Percentiles rank a stretch among this genome's conserved stretches.
These are phyloP conservation scores for Chaetomiaceae sp. DNA, from an alignment of 2,329 filamentous ascomycete genomes.

Conservation along the genomic window DNA sequence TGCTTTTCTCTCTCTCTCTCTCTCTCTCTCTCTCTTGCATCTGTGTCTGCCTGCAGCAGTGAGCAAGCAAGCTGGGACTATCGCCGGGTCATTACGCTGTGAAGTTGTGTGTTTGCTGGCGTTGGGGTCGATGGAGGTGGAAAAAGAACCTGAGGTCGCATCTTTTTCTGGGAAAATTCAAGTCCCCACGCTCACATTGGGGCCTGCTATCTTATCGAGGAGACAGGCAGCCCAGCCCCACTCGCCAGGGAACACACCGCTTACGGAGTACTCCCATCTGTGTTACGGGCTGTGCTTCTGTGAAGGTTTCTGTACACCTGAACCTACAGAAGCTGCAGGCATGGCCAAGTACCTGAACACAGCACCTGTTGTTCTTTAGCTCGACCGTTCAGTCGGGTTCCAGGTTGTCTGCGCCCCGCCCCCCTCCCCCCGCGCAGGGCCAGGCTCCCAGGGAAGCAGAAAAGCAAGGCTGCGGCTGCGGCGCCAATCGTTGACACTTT, in stretches of 20 bases:
- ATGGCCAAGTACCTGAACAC: no score
- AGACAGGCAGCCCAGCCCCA: no score
- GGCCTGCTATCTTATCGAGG: slow-evolving; percentile 18
- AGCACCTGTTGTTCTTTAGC: no score
- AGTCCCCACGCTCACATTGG: slow-evolving; percentile 1
- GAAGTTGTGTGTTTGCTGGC: neutral
- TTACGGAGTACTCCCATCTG: no score
- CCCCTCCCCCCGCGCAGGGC: slow-evolving; percentile 4
- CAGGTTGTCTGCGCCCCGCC: no score
- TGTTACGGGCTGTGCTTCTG: no score
- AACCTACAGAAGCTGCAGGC: no score
- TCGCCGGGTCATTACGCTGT: slow-evolving; percentile 18
- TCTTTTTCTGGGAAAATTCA: slow-evolving; percentile 16
- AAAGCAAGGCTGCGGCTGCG: slow-evolving; percentile 10
- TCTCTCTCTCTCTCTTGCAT: no score
- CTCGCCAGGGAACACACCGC: no score
- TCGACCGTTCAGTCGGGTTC: no score
- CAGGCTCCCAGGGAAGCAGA: neutral
- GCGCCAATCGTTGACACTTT: slow-evolving; percentile 12
- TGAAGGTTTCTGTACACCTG: no score
- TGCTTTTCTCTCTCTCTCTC: no score
- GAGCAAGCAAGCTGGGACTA: slow-evolving; percentile 17
- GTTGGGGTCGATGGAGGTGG: slow-evolving; percentile 1
- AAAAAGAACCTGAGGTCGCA: neutral
- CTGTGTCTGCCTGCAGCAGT: slow-evolving; percentile 18